phyloP scores from a whole-genome alignment of 352 stramenopile genomes.

The Pythium guiyangense region DNA sequence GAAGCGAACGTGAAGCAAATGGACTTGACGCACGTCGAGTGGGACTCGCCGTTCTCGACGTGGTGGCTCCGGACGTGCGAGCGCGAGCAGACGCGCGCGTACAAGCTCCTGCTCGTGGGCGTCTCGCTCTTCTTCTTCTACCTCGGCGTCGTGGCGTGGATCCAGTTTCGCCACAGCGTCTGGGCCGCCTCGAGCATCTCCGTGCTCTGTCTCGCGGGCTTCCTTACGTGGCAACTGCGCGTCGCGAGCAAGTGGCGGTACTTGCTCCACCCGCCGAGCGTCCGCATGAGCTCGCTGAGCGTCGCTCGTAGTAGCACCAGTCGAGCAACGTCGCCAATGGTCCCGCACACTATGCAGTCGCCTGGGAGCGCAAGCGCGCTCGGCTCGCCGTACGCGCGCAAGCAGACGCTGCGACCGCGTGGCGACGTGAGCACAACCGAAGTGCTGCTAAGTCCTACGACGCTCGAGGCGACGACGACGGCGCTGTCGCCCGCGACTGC shows the following conservation, averaged over 20 bases:
- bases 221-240: constrained; percentile 62
- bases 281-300: constrained; percentile 1
- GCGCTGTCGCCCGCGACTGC: too few relatives aligned
- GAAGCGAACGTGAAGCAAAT: too few relatives aligned
- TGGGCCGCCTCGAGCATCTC: constrained; percentile 40
- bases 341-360: background rate
- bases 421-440: background rate
- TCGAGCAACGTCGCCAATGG: background rate
- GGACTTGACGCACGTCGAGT: constrained; percentile 40
- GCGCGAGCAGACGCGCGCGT: constrained; percentile 60
- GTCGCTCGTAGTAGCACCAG: background rate
- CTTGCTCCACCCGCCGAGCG: constrained; percentile 39
- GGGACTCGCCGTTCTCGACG: constrained; percentile 45
- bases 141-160: constrained; percentile 51
- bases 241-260: constrained; percentile 77
- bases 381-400: background rate
- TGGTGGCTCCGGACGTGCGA: constrained; percentile 73
- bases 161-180: constrained; percentile 55
- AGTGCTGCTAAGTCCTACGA: background rate
- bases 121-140: constrained; percentile 74
- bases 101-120: constrained; percentile 67
- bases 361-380: background rate
- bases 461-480: too few relatives aligned
- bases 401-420: background rate
- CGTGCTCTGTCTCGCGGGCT: constrained; percentile 35